Evolutionary conservation across 1,284 basidiomycete genomes (phyloP), one percentile per base, ranked within the genome.

Genomic region (Cutaneotrichosporon dermatis): DNA sequence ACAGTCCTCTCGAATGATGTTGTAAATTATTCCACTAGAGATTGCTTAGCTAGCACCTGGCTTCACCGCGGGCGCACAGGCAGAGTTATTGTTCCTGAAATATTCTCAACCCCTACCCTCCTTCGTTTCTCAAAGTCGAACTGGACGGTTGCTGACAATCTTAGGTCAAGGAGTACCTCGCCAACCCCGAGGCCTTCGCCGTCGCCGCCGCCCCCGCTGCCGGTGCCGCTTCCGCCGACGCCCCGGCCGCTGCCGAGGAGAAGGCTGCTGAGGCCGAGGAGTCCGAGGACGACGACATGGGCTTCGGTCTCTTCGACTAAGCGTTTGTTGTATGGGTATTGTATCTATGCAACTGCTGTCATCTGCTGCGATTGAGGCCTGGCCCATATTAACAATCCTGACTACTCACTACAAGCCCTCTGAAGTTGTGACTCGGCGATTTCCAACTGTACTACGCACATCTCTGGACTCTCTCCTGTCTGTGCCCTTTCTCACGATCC

Each of bases 181-280:
- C 89, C 77, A 96, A 98, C 85, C 94, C 94, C 60, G 92, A 96
- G 67, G 94, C 93, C 37, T 98, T 94, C 77, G 92, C 89, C 61
- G 88, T 81, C 64, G 89, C 87, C 51, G 88, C 89, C 57, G 81
- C 88, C 54, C 83, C 84, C 66, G 85, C 83, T 41, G 82, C 81
- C 16, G 81, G 81, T 44, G 80, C 81, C 60, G 79, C 80, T 35
- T 80, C 81, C 55, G 82, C 83, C 42, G 83, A 83, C 49, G 80
- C 81, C 43, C 79, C 80, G 46, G 76, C 76, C 58, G 81, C 79
- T 36, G 81, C 79, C 64, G 81, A 77, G 65, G 81, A 82, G 65
- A 83, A 79, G 63, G 83, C 85, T 74, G 82, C 84, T 79, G 84
- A 88, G 80, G 88, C 89, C 72, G 87, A 90, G 74, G 85, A 89